A percentile compares a stretch with the other conserved stretches of the same genome.
Evolutionary conservation across 179 eudicot species (phyloP).

Genomic region (Vitellaria paradoxa): DNA sequence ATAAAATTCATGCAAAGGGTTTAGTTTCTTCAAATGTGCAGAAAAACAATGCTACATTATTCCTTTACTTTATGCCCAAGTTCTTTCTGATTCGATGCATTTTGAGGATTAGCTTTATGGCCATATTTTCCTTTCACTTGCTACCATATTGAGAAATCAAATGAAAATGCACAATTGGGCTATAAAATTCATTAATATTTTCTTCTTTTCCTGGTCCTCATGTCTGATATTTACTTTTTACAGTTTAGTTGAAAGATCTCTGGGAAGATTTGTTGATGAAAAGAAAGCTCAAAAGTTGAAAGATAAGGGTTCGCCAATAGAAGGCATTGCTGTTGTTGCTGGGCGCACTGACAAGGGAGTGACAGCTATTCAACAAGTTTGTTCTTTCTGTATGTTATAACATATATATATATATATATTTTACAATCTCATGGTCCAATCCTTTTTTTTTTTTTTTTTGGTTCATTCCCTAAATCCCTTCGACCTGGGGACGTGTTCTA

Average conservation of each 20-base stretch:
- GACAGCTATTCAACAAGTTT: constrained; percentile 86
- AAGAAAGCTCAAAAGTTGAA: constrained; percentile 64
- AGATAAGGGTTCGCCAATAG: constrained; percentile 77
- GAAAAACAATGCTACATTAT: neutral
- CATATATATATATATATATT: neutral
- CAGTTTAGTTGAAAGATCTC: constrained; percentile 72
- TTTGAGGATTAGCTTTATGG: neutral
- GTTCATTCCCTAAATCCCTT: no score
- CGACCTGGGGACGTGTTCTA: no score
- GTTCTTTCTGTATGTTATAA: constrained; percentile 69
- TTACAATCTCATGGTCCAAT: neutral
- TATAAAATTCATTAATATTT: neutral
- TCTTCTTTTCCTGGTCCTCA: constrained; percentile 4
- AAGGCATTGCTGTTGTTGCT: constrained; percentile 73
- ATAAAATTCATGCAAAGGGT: neutral
- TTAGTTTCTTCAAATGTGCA: neutral
- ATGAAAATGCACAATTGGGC: neutral
- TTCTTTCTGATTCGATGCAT: neutral
- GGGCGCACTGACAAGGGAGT: constrained; percentile 99
- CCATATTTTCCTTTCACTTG: neutral
- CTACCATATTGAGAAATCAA: neutral
- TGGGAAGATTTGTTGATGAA: constrained; percentile 85
- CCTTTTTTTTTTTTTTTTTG: neutral
- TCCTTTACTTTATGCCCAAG: neutral
- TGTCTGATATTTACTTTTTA: constrained; percentile 19